Evolutionary conservation across 2,329 filamentous ascomycete species (phyloP).

Genomic region (Curvularia sp.): DNA sequence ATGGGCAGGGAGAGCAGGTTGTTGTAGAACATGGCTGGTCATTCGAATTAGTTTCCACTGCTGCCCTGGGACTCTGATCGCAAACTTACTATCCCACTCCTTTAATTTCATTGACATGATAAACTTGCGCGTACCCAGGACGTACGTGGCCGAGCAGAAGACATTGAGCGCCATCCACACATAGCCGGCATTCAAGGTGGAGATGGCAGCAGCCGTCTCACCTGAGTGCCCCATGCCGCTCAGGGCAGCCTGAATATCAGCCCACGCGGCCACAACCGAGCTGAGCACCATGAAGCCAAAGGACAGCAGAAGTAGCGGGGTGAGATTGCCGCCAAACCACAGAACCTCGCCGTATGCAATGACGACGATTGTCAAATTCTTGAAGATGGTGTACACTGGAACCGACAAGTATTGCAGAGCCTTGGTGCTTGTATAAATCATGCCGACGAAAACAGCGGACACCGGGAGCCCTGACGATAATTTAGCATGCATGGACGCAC

Average conservation of each 20-base stretch:
- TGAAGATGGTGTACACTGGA: constrained; percentile 99
- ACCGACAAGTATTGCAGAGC: constrained; percentile 96
- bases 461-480: constrained; percentile 87
- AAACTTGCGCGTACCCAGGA: constrained; percentile 93
- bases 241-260: constrained; percentile 88
- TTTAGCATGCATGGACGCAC: background rate
- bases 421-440: constrained; percentile 98
- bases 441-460: constrained; percentile 91
- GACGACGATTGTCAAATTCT: constrained; percentile 98
- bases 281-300: constrained; percentile 97
- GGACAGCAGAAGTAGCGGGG: constrained; percentile 83
- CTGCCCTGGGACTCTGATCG: background rate
- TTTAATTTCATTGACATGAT: constrained; percentile 99
- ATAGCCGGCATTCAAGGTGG: constrained; percentile 60
- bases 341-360: constrained; percentile 98
- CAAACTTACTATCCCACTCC: constrained; percentile 90
- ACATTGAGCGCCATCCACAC: constrained; percentile 71
- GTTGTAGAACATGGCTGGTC: constrained; percentile 97
- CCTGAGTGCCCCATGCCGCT: constrained; percentile 62
- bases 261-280: constrained; percentile 94
- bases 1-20: constrained; percentile 96
- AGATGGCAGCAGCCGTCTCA: constrained; percentile 73
- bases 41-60: background rate
- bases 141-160: constrained; percentile 87
- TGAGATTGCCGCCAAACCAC: constrained; percentile 95